Evolutionary conservation across 1,284 basidiomycete genomes (phyloP), one percentile per base, ranked within the genome.

Genomic region (Mycena citricolor): DNA sequence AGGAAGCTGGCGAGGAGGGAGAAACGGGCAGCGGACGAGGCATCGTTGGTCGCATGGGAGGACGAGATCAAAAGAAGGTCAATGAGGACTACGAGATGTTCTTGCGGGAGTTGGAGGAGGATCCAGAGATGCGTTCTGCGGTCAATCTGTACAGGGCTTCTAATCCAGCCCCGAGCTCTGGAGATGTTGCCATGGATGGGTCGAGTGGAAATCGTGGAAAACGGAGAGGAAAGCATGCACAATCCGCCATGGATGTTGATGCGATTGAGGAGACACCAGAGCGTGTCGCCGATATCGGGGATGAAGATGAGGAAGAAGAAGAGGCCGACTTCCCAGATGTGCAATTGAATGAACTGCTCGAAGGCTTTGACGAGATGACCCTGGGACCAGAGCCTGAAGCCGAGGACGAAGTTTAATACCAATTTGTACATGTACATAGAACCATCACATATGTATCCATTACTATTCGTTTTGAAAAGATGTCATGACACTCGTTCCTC

Each of bases 21-120:
- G 81, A 85, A 55, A 90, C 86, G 13, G 75, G 81, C 32, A 66
- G 61, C 51, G 90, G 81, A 13, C 76, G 90, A 34, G 94, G 94
- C 50, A 86, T 94, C 4, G 82, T 97, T 28, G 94, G 94, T 1
- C 73, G 93, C 39, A 77, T 89, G 71, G 94, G 94, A 29, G 94
- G 94, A 32, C 73, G 93, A 39, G 94, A 98, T 66, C 81, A 87
- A 68, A 88, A 81, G 71, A 94, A 94, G 71, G 91, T 98, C 50
- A 94, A 98, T 62, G 84, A 91, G 62, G 95, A 98, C 62, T 99
- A 98, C 65, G 95, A 98, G 70, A 58, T 92, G 51, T 99, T 99
- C 82, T 71, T 99, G 67, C 79, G 90, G 39, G 94, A 98, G 59
- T 68, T 99, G 45, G 95, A 98, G 67, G 95, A 99, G 66, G 95